phyloP scores from a whole-genome alignment of 106 monocot genomes.

The Agapanthus africanus region DNA sequence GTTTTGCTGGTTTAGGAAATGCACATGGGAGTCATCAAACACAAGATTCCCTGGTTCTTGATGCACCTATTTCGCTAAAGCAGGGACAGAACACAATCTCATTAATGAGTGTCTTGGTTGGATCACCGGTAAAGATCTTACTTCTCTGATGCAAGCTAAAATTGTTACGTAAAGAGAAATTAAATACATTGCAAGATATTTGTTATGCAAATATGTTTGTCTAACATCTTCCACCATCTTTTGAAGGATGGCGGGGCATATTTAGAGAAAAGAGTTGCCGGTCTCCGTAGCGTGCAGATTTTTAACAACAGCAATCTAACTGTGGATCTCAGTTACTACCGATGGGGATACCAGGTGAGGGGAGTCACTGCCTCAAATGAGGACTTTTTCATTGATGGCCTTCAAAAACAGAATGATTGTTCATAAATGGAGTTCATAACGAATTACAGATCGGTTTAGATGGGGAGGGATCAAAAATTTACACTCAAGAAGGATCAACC shows the following conservation, averaged over 20 bases:
- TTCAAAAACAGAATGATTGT: background rate
- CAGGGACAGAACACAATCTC: slow-evolving; percentile 62
- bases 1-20: slow-evolving; percentile 34
- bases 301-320: slow-evolving; percentile 5
- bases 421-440: background rate
- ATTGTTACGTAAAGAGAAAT: background rate
- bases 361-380: no score
- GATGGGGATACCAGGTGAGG: slow-evolving; percentile 86
- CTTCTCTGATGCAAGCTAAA: background rate
- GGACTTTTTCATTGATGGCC: background rate
- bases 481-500: slow-evolving; percentile 35
- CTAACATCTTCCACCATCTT: background rate
- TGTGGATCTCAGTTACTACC: slow-evolving; percentile 34
- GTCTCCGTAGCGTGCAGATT: slow-evolving; percentile 44
- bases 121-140: slow-evolving; percentile 54
- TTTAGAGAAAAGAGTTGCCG: slow-evolving; percentile 48
- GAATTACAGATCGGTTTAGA: slow-evolving; percentile 50
- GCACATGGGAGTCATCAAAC: slow-evolving; percentile 38
- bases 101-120: slow-evolving; percentile 85
- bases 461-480: slow-evolving; percentile 62
- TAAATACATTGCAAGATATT: background rate
- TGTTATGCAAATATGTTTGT: background rate
- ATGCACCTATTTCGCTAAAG: slow-evolving; percentile 31
- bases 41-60: slow-evolving; percentile 14
- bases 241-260: slow-evolving; percentile 69